These are phyloP conservation scores for Prunella vulgaris DNA, from an alignment of 257 asterid genomes.

Conservation along the genomic window DNA sequence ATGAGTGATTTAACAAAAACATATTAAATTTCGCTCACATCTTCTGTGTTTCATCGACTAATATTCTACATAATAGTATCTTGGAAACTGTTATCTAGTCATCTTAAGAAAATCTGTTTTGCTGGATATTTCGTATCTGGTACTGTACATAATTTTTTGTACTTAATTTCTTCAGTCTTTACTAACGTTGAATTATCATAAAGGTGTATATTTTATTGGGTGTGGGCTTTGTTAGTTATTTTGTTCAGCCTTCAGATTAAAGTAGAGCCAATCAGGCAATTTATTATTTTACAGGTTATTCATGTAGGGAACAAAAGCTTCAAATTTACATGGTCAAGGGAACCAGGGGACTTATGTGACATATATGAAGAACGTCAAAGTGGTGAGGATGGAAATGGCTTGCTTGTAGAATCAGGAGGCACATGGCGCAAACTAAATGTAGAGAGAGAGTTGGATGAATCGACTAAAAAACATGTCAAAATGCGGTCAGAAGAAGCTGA, in stretches of 20 bases:
- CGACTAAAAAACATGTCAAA: constrained; percentile 85
- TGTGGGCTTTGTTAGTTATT: background rate
- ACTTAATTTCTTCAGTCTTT: background rate
- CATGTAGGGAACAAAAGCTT: constrained; percentile 82
- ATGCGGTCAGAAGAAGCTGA: constrained; percentile 95
- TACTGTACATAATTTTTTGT: background rate
- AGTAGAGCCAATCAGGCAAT: background rate
- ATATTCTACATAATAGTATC: background rate
- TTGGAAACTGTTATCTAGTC: constrained; percentile 1
- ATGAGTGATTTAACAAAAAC: background rate
- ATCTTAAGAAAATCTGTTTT: constrained; percentile 3
- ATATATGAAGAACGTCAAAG: constrained; percentile 86
- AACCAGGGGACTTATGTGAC: constrained; percentile 86
- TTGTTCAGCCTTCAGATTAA: constrained; percentile 6
- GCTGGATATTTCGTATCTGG: constrained; percentile 4
- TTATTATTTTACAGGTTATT: constrained; percentile 53
- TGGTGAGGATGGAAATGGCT: constrained; percentile 82
- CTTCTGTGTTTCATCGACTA: background rate
- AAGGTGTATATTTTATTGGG: background rate
- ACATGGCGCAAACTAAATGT: constrained; percentile 93
- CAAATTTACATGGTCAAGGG: constrained; percentile 88
- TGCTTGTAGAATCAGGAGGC: constrained; percentile 89
- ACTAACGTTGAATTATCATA: background rate
- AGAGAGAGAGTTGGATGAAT: constrained; percentile 89
- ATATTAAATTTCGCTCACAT: background rate